Evolutionary conservation across 805 yeast genomes (phyloP), one percentile per base, ranked within the genome.

Genomic region (Teunomyces kruisii): DNA sequence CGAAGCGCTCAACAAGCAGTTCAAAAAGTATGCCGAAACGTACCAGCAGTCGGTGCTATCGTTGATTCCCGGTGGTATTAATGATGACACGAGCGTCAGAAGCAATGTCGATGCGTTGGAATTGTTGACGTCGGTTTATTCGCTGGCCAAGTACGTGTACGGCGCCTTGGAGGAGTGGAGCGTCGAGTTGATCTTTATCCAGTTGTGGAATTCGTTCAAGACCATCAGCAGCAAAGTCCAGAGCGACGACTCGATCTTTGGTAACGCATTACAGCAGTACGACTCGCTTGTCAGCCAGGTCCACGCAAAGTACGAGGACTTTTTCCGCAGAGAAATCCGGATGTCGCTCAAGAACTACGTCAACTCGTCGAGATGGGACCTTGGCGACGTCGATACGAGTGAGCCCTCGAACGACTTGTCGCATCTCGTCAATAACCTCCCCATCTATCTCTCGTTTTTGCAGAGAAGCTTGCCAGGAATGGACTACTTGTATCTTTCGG

Each of bases 1-100:
- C 61, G 67, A 30, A 8, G 48, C 49, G 7, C 35, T 61, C 15
- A 38, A 46, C 6, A 67, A 64, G 10, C 70, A 76, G 12, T 62
- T 74, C 26, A 65, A 68, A 27, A 70, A 72, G 2, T 72, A 77
- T 49, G 76, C 70, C 39, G 76, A 71, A 12, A 50, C 60, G 5
- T 63, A 58, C 46, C 59, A 58, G 37, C 67, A 62, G 48, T 52
- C 59, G 27, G 64, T 68, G 6, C 47, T 68, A 38, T 59, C 64
- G 17, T 59, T 67, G 29, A 62, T 72, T 5, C 71, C 75, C 1
- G 72, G 72, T 1, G 59, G 59, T 2, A 44, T 59, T 72, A 19
- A 68, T 67, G 9, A 59, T 56, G 35, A 68, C 57, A 31, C 42
- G 22, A 44, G 40, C 9, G 33, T 35, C 15, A 45, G 32, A n/a